phyloP scores from a whole-genome alignment of 108 stramenopile species.

The Nitzschia sp. region DNA sequence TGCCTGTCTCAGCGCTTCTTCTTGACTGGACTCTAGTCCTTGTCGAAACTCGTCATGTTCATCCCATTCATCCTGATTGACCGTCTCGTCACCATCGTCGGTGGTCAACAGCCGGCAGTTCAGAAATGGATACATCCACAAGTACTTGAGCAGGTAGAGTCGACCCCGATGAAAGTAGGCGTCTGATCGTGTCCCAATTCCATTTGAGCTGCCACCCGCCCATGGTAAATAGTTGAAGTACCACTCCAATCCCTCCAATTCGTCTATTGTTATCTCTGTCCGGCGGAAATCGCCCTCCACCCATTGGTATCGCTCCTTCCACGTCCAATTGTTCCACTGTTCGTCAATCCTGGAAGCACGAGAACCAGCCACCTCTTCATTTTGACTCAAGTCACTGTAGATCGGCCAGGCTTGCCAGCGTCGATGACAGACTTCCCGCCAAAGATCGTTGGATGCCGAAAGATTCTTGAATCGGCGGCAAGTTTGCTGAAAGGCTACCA shows the following conservation, averaged over 20 bases:
- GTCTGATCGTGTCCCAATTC: background rate
- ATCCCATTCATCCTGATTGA: too few species aligned
- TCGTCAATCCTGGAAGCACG: too few species aligned
- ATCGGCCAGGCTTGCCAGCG: conserved; percentile 1
- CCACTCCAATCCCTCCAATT: background rate
- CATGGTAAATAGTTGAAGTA: conserved; percentile 1
- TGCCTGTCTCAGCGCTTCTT: background rate
- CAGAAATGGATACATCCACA: background rate
- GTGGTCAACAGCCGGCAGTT: background rate
- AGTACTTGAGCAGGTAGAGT: background rate
- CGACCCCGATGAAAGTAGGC: conserved; percentile 6
- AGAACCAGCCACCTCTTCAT: background rate
- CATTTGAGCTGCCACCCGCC: background rate
- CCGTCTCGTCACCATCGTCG: background rate
- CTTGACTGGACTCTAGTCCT: background rate
- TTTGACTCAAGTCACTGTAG: background rate
- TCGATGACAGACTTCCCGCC: background rate
- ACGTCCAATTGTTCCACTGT: too few species aligned
- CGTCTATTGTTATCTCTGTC: background rate
- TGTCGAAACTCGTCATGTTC: background rate
- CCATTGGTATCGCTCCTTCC: conserved; percentile 4
- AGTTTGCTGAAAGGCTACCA: background rate
- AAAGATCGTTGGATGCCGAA: background rate
- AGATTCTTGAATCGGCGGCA: background rate
- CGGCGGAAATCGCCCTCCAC: conserved; percentile 1